Conservation (phyloP, 257 asterid species). For the Przewalskia tangutica region DNA sequence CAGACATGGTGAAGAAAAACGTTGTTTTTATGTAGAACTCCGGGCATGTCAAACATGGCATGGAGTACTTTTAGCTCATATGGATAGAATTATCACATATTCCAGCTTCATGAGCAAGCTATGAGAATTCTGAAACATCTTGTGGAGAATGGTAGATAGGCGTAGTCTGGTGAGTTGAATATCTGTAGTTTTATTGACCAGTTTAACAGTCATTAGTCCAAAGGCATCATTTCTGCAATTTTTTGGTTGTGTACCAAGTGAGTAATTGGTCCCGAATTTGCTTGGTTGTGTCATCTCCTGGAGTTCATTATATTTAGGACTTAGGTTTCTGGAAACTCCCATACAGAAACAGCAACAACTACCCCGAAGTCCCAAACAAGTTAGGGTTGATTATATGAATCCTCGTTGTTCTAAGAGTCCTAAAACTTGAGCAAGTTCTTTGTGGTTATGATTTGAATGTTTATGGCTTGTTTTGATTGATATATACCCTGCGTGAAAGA, state of each 20-base stretch:
- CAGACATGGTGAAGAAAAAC: slow-evolving; percentile 6
- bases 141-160: not conserved
- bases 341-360: too few relatives aligned
- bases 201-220: not conserved
- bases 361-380: too few relatives aligned
- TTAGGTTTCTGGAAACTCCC: too few relatives aligned
- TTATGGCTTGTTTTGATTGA: too few relatives aligned
- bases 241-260: not conserved
- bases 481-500: too few relatives aligned
- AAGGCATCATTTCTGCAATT: not conserved
- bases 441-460: too few relatives aligned
- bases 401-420: too few relatives aligned
- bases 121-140: not conserved
- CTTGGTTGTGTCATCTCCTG: not conserved
- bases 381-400: too few relatives aligned
- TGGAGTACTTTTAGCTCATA: not conserved
- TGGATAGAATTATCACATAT: not conserved
- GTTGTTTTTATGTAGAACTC: not conserved
- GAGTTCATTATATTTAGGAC: not conserved
- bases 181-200: not conserved
- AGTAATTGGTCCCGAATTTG: not conserved
- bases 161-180: not conserved
- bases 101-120: not conserved
- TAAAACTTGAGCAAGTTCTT: too few relatives aligned
- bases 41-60: not conserved